phyloP scores from a whole-genome alignment of 768 basidiomycete species.

The Xanthoconium purpureum region DNA sequence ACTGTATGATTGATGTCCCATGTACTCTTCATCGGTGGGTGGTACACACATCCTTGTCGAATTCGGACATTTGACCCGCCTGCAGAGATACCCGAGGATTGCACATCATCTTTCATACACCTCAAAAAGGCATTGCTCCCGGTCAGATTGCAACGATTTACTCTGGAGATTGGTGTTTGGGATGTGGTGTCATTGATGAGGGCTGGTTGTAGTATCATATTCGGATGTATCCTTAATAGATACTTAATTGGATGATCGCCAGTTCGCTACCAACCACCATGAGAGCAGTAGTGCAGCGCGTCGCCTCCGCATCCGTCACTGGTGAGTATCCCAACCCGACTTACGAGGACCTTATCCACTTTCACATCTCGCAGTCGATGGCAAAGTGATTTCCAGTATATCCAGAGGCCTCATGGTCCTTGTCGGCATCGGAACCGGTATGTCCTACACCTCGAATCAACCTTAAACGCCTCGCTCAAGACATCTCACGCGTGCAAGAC shows the following conservation, averaged over 20 bases:
- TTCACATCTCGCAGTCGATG: slow-evolving; percentile 58
- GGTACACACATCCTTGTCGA: not conserved
- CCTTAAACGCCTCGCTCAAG: slow-evolving; percentile 1
- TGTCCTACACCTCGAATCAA: slow-evolving; percentile 1
- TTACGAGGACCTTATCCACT: not conserved
- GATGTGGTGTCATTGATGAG: slow-evolving; percentile 66
- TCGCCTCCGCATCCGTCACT: slow-evolving; percentile 78
- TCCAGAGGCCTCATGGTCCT: slow-evolving; percentile 85
- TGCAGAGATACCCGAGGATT: slow-evolving; percentile 27
- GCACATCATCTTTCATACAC: slow-evolving; percentile 51
- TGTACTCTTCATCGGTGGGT: slow-evolving; percentile 54
- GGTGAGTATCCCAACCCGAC: slow-evolving; percentile 41
- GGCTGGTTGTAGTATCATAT: not conserved
- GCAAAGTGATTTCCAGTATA: slow-evolving; percentile 75
- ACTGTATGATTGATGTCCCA: slow-evolving; percentile 55
- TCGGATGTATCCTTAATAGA: not conserved
- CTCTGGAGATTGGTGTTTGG: slow-evolving; percentile 75
- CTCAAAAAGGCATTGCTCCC: slow-evolving; percentile 65
- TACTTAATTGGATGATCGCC: not conserved
- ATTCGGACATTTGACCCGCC: slow-evolving; percentile 3
- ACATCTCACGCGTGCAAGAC: slow-evolving; percentile 31
- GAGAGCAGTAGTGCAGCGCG: slow-evolving; percentile 85
- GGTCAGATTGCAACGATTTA: slow-evolving; percentile 83
- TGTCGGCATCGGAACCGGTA: slow-evolving; percentile 84
- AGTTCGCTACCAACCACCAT: slow-evolving; percentile 37